These are phyloP conservation scores for Flaveria linearis DNA, from an alignment of 129 eudicot species.

Conservation along the genomic window DNA sequence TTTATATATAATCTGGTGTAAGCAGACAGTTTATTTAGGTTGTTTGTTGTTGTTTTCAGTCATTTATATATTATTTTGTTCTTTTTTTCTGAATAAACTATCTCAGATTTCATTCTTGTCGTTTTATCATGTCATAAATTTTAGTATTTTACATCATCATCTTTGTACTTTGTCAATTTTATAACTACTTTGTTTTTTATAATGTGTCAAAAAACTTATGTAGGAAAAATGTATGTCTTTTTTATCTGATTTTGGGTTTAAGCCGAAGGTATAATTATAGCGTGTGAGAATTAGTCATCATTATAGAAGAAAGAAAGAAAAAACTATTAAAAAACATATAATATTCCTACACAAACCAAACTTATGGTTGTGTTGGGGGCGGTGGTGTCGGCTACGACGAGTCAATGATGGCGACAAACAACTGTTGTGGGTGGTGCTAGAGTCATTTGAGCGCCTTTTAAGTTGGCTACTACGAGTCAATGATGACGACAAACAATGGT, in stretches of 20 bases:
- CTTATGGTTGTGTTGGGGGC: too few species aligned
- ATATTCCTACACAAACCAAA: too few species aligned
- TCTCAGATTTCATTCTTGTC: background rate
- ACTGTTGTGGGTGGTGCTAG: background rate
- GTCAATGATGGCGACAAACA: too few species aligned
- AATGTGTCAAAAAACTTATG: too few species aligned
- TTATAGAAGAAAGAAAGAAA: too few species aligned
- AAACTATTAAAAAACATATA: too few species aligned
- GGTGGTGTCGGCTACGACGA: too few species aligned
- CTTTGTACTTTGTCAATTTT: background rate
- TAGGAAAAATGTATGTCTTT: too few species aligned
- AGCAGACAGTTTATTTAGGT: slow-evolving; percentile 2
- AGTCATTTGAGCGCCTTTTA: background rate
- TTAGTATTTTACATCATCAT: background rate
- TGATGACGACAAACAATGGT: background rate
- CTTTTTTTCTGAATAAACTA: background rate
- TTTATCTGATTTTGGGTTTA: too few species aligned
- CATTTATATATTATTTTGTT: background rate
- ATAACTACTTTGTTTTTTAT: too few species aligned
- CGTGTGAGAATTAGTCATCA: too few species aligned
- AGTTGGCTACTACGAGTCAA: background rate
- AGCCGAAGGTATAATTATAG: too few species aligned
- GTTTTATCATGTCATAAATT: background rate
- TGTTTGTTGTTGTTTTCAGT: background rate
- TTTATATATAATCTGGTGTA: slow-evolving; percentile 14